Evolutionary conservation across 2,329 filamentous ascomycete species (phyloP), one percentile per base, ranked within the genome.

Genomic region (Arachnomyces sp.): DNA sequence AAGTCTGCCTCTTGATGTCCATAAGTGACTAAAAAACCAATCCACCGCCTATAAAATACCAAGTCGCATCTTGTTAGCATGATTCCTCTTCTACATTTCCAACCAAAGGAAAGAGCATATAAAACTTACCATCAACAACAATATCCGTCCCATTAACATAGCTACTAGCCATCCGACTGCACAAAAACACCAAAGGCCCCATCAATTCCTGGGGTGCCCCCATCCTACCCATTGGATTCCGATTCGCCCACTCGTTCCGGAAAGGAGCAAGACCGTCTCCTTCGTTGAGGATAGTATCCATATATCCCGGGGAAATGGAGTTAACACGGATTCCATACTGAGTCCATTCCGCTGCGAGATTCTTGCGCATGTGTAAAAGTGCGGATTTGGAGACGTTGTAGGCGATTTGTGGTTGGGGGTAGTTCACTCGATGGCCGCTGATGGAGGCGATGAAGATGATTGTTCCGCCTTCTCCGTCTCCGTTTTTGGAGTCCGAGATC

Each of bases 301-400:
- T 86, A 51, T 88, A 88, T 1, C 84, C 84, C 0, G 84, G 84
- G 30, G 73, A 78, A 33, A 89, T 70, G 13, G 70, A 76, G 50
- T 89, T 88, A 4, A 84, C 78, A 2, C 80, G 63, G 44, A 89
- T 84, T 0, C 84, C 84, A 54, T 81, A 73, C 1, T 67, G 62
- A 1, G 79, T 80, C 84, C 83, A 88, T 59, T 89, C 84, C 0
- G 79, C 82, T 0, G 83, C 84, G 12, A 88, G 61, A 28, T 71
- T 79, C 47, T 72, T 76, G 36, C 77, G 79, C 49, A 87, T 57
- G 37, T 76, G 73, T 21, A 83, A 50, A 1, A 88, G 59, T 0
- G 75, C 82, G 0, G 80, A 77, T 58, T 89, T 89, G 47, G 73
- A 78, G 1, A 78, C 77, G 48, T 89, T 88, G 55, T 89, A 88